Evolutionary conservation across 2,329 filamentous ascomycete genomes (phyloP).

Genomic region (Massarina eburnea): DNA sequence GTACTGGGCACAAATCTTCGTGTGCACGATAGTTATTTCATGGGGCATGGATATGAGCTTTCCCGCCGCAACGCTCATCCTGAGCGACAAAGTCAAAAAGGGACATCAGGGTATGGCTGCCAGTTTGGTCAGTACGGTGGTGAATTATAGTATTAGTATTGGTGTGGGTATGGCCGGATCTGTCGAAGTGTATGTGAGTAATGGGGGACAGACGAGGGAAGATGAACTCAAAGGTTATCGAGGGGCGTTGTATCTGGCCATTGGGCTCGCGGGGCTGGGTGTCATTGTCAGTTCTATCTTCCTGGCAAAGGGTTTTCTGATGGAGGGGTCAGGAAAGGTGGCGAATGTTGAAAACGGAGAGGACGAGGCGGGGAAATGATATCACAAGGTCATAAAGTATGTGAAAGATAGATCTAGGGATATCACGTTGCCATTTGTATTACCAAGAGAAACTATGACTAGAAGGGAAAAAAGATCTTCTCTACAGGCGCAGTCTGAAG

Average conservation of each 20-base stretch:
- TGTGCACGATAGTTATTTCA: slow-evolving; percentile 33
- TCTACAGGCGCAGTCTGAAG: too few relatives aligned
- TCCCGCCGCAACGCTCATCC: slow-evolving; percentile 44
- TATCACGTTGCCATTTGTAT: too few relatives aligned
- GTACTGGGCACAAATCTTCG: slow-evolving; percentile 47
- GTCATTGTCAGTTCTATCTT: slow-evolving; percentile 26
- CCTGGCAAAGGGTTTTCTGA: slow-evolving; percentile 20
- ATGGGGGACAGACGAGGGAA: slow-evolving; percentile 27
- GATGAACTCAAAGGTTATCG: slow-evolving; percentile 42
- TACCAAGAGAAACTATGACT: too few relatives aligned
- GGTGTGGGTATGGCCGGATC: slow-evolving; percentile 48
- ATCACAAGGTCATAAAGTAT: not conserved
- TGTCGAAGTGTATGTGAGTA: slow-evolving; percentile 43
- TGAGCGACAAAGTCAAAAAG: slow-evolving; percentile 41
- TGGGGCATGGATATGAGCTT: slow-evolving; percentile 49
- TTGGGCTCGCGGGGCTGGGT: slow-evolving; percentile 38
- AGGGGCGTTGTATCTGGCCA: slow-evolving; percentile 42
- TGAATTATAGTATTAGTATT: slow-evolving; percentile 48
- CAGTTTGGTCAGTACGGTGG: slow-evolving; percentile 43
- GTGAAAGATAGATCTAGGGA: too few relatives aligned
- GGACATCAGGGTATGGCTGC: slow-evolving; percentile 48
- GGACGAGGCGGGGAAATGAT: not conserved
- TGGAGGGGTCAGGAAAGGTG: slow-evolving; percentile 4
- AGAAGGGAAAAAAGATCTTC: too few relatives aligned
- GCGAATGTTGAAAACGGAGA: not conserved